Percentiles rank a stretch among this genome's conserved stretches.
Conservation (phyloP, 352 stramenopile genomes). For the Pythium folliculosum region DNA sequence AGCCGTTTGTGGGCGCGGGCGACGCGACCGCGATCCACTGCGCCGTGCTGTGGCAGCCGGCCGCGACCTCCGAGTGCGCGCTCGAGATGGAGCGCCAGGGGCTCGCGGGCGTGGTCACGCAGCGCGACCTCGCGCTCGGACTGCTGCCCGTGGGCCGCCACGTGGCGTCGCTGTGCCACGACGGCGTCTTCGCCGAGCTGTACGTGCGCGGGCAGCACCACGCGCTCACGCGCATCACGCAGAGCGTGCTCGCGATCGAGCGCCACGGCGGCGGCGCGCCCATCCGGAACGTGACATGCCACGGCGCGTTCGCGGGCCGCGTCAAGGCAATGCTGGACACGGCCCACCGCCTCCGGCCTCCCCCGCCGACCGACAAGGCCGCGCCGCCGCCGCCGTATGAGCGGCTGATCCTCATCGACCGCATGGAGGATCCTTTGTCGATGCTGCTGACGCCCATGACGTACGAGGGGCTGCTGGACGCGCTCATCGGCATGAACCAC, state of each 20-base stretch:
- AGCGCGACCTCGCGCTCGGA: slow-evolving; percentile 57
- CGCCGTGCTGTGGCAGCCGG: slow-evolving; percentile 62
- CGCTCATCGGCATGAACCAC: slow-evolving; percentile 72
- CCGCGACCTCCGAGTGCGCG: slow-evolving; percentile 53
- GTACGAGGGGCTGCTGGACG: slow-evolving; percentile 81
- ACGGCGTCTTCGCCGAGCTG: slow-evolving; percentile 67
- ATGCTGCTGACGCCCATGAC: slow-evolving; percentile 85
- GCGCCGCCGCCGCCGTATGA: too few species aligned
- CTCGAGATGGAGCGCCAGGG: slow-evolving; percentile 81
- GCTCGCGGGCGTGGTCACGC: slow-evolving; percentile 47
- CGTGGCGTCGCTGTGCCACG: slow-evolving; percentile 62
- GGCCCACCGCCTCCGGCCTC: slow-evolving; percentile 13
- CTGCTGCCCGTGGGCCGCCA: slow-evolving; percentile 60
- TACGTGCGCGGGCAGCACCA: slow-evolving; percentile 69
- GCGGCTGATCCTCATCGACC: too few species aligned
- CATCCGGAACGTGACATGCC: slow-evolving; percentile 48
- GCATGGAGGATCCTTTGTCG: slow-evolving; percentile 71
- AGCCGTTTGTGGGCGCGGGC: slow-evolving; percentile 29
- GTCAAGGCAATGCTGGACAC: slow-evolving; percentile 70
- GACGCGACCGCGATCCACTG: slow-evolving; percentile 32
- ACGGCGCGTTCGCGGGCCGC: slow-evolving; percentile 52
- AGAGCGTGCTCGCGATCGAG: slow-evolving; percentile 64
- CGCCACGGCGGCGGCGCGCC: neutral
- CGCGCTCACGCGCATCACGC: slow-evolving; percentile 59
- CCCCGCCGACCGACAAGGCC: too few species aligned